These are phyloP conservation scores for Penicillium antarcticum DNA, from an alignment of 495 filamentous ascomycete species.

Conservation along the genomic window DNA sequence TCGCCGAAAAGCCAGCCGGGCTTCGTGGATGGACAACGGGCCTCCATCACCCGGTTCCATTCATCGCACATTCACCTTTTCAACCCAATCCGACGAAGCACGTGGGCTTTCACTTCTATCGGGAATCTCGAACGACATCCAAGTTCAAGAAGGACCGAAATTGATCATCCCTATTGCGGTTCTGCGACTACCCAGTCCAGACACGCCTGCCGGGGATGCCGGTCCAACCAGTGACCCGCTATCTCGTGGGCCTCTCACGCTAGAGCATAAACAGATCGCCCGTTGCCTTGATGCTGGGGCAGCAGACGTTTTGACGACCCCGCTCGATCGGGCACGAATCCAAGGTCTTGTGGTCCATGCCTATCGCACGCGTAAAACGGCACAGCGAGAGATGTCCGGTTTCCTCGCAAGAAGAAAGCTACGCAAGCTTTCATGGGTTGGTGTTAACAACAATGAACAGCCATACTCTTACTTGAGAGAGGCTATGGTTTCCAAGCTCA, in stretches of 20 bases:
- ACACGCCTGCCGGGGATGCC: slow-evolving; percentile 18
- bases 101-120: slow-evolving; percentile 68
- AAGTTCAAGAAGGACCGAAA: slow-evolving; percentile 66
- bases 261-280: slow-evolving; percentile 49
- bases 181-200: slow-evolving; percentile 41
- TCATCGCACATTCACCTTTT: slow-evolving; percentile 43
- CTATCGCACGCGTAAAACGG: slow-evolving; percentile 72
- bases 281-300: slow-evolving; percentile 82
- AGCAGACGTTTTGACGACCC: slow-evolving; percentile 76
- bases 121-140: slow-evolving; percentile 66
- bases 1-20: slow-evolving; percentile 37
- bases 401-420: slow-evolving; percentile 61
- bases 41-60: slow-evolving; percentile 36
- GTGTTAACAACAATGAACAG: slow-evolving; percentile 77
- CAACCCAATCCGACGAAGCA: slow-evolving; percentile 50
- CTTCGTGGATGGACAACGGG: slow-evolving; percentile 32
- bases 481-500: slow-evolving; percentile 84
- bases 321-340: slow-evolving; percentile 65
- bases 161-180: slow-evolving; percentile 72
- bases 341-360: slow-evolving; percentile 76
- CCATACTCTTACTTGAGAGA: slow-evolving; percentile 88
- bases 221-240: slow-evolving; percentile 34
- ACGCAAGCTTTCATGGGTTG: slow-evolving; percentile 89
- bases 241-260: slow-evolving; percentile 30
- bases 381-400: slow-evolving; percentile 63